phyloP scores from a whole-genome alignment of 176 grass and related monocot species.

The Carex pumila region DNA sequence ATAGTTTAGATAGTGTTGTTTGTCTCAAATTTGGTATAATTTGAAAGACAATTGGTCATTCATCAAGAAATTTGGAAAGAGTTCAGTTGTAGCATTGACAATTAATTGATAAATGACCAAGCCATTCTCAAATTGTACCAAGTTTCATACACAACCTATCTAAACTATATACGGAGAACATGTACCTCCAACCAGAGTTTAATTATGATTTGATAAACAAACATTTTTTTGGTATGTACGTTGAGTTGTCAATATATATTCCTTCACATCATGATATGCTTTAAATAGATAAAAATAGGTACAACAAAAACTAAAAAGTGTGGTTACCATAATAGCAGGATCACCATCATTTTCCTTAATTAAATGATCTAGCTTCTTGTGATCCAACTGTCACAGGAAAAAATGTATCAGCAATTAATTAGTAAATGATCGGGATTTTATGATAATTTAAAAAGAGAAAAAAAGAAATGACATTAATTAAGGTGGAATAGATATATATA shows the following conservation, averaged over 20 bases:
- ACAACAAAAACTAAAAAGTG: neutral
- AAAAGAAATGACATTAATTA: neutral
- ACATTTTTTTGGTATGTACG: neutral
- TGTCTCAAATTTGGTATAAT: neutral
- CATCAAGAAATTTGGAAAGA: neutral
- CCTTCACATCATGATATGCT: neutral
- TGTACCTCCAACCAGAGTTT: neutral
- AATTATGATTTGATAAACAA: neutral
- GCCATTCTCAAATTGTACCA: neutral
- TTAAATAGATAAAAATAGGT: too few relatives aligned
- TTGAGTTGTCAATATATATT: neutral
- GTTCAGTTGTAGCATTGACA: neutral
- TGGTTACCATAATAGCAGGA: conserved; percentile 44
- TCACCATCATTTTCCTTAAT: conserved; percentile 38
- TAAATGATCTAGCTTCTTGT: conserved; percentile 63
- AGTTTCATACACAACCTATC: neutral
- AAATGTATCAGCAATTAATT: neutral
- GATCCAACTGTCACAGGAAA: conserved; percentile 47
- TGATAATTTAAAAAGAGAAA: neutral
- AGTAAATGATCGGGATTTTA: conserved; percentile 2
- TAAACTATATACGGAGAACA: neutral
- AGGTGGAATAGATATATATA: neutral
- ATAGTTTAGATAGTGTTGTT: neutral
- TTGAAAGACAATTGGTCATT: neutral
- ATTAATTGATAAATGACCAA: neutral